These are phyloP conservation scores for Kodamaea ohmeri DNA, from an alignment of 1,139 yeast species.

Conservation along the genomic window DNA sequence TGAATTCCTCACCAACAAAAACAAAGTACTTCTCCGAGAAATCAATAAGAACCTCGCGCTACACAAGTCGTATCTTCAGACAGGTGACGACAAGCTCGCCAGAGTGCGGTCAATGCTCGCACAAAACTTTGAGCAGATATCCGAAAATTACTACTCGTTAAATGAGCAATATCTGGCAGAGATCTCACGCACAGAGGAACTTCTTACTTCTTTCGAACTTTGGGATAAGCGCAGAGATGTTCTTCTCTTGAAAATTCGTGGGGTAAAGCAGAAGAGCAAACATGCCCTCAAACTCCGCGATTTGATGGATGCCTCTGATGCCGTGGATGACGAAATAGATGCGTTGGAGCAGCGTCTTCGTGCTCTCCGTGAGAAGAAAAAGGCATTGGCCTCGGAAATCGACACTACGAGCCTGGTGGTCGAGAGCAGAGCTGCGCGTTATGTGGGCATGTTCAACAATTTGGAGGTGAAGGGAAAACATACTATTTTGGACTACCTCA, in stretches of 20 bases:
- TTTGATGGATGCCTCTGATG: slow-evolving; percentile 33
- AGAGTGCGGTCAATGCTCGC: slow-evolving; percentile 28
- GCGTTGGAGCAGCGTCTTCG: slow-evolving; percentile 38
- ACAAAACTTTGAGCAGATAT: slow-evolving; percentile 33
- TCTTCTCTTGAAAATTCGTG: slow-evolving; percentile 35
- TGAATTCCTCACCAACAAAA: slow-evolving; percentile 31
- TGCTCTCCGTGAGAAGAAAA: slow-evolving; percentile 37
- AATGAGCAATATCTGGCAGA: slow-evolving; percentile 50
- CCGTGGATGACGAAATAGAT: slow-evolving; percentile 41
- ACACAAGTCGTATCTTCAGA: slow-evolving; percentile 24
- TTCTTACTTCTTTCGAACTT: slow-evolving; percentile 34
- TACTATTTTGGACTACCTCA: slow-evolving; percentile 29
- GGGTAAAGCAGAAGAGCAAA: slow-evolving; percentile 36
- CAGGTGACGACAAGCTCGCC: slow-evolving; percentile 34
- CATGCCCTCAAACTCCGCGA: slow-evolving; percentile 46
- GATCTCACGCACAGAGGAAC: slow-evolving; percentile 23
- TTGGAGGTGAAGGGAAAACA: slow-evolving; percentile 41
- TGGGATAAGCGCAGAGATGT: slow-evolving; percentile 46
- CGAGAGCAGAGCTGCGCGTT: slow-evolving; percentile 49
- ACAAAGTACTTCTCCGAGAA: slow-evolving; percentile 22
- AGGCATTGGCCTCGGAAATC: slow-evolving; percentile 40
- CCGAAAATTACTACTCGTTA: slow-evolving; percentile 45
- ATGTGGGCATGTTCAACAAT: slow-evolving; percentile 38
- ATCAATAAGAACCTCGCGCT: slow-evolving; percentile 22
- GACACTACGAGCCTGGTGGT: slow-evolving; percentile 51